A percentile compares a stretch with the other conserved stretches of the same genome.
phyloP scores from a whole-genome alignment of 2,329 filamentous ascomycete species.

The Leptographium flavum region DNA sequence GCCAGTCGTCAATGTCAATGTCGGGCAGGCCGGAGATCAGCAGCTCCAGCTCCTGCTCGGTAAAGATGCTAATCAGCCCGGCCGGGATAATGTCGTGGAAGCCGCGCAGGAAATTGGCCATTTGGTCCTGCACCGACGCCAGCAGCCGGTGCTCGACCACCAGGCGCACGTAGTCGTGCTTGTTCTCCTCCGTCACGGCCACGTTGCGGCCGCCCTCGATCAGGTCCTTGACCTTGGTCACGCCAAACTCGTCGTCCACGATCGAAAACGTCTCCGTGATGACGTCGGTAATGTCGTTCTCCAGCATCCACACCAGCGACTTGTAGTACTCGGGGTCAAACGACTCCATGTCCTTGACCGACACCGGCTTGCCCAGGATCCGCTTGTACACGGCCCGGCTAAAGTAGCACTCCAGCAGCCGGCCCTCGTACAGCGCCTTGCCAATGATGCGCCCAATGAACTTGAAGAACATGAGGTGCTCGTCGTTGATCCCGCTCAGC shows the following conservation, averaged over 20 bases:
- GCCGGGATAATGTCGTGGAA: constrained; percentile 98
- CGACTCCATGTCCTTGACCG: constrained; percentile 98
- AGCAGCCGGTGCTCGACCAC: constrained; percentile 91
- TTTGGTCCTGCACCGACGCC: constrained; percentile 83
- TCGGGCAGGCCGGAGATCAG: constrained; percentile 94
- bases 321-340: constrained; percentile 99
- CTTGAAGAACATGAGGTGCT: constrained; percentile 97
- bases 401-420: constrained; percentile 95
- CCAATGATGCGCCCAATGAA: constrained; percentile 98
- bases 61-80: constrained; percentile 92
- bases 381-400: constrained; percentile 97
- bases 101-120: constrained; percentile 83
- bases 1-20: constrained; percentile 98
- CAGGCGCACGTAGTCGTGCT: constrained; percentile 89
- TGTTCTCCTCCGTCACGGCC: constrained; percentile 92
- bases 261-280: constrained; percentile 94
- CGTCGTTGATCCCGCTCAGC: constrained; percentile 82
- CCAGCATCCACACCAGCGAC: constrained; percentile 93
- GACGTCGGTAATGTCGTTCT: constrained; percentile 96
- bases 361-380: constrained; percentile 87
- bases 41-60: constrained; percentile 92
- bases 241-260: constrained; percentile 87
- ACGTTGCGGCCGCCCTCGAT: constrained; percentile 81
- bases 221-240: constrained; percentile 74
- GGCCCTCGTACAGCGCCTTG: constrained; percentile 91